These are phyloP conservation scores for Lactarius pseudohatsudake DNA, from an alignment of 768 basidiomycete species.

Conservation along the genomic window DNA sequence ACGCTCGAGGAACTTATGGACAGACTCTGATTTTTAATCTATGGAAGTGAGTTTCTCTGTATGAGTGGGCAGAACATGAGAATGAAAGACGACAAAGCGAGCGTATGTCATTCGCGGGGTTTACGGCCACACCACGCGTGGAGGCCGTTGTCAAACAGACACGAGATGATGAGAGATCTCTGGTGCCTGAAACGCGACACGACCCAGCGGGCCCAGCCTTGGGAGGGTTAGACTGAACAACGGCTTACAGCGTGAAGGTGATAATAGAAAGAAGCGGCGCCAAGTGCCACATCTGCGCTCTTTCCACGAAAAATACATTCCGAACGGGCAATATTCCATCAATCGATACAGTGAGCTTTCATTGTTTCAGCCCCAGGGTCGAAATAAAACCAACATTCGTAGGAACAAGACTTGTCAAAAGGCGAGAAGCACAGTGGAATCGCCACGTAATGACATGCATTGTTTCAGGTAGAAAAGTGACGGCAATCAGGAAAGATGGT, in stretches of 20 bases:
- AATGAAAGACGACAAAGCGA: not conserved
- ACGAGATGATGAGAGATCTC: not conserved
- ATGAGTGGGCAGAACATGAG: not conserved
- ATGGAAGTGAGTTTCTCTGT: not conserved
- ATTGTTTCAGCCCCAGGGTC: not conserved
- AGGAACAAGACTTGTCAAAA: constrained; percentile 9
- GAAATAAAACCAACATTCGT: not conserved
- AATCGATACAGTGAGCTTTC: not conserved
- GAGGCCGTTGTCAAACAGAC: not conserved
- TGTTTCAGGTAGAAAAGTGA: constrained; percentile 10
- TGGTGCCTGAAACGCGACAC: not conserved
- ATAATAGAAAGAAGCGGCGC: constrained; percentile 3
- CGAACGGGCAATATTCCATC: not conserved
- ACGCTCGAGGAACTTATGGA: constrained; percentile 39
- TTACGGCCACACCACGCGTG: not conserved
- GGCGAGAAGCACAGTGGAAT: not conserved
- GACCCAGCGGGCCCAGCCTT: not conserved
- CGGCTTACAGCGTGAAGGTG: not conserved
- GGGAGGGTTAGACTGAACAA: not conserved
- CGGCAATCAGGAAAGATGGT: constrained; percentile 11
- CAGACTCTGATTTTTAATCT: constrained; percentile 20
- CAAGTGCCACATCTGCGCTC: not conserved
- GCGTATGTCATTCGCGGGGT: not conserved
- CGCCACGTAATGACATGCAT: constrained; percentile 8
- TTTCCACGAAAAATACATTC: not conserved